Base-by-base conservation (phyloP, 371 early-diverging fungal genomes). In the Mortierella sp. region DNA sequence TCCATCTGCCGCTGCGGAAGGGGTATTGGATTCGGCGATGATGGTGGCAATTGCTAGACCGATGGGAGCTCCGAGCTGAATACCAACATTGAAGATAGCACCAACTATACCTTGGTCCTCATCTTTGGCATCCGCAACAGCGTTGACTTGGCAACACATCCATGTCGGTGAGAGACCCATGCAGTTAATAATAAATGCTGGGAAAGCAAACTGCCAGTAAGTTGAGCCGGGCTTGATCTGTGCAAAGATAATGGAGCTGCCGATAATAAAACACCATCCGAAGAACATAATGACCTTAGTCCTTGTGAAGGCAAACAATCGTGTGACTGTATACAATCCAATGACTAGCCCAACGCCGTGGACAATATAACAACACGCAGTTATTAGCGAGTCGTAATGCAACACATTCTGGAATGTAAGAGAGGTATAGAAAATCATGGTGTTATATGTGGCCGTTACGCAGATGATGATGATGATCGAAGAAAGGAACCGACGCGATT, bases 341-440 rank as follows among this genome's bases (percentile, higher is more conserved):
- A 54, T 40, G 26, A 62, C 59, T 1, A 62, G 64, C 19, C 74
- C 74, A 19, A 74, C 31, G 32, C 74, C 74, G 45, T 68, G 68
- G 35, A 74, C 74, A 58, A 74, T 47, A 26, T 68, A 68, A 2
- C 57, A 37, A n/a, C 75, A 65, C 0, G 86, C 81, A 2, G 84
- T 72, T 13, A 82, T 58, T 8, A 84, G 19, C 15, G 86, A 68
- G 1, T 53, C 37, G 64, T 73, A 86, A 8, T 65, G 55, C 26
- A 69, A 69, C 13, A 83, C 75, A 19, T 82, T 66, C 53, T 83
- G 83, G 68, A 86, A 83, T 17, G 73, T 79, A 29, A 86, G 69
- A 23, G 83, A 83, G 9, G 81, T 51, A 32, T 72, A 77, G 60
- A 77, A 81, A 40, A 82, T 64, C 69, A 82, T 79, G 28, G 76